A percentile compares a stretch with the other conserved stretches of the same genome.
Evolutionary conservation across 2,329 filamentous ascomycete genomes (phyloP).

Genomic region (Diplodia intermedia): DNA sequence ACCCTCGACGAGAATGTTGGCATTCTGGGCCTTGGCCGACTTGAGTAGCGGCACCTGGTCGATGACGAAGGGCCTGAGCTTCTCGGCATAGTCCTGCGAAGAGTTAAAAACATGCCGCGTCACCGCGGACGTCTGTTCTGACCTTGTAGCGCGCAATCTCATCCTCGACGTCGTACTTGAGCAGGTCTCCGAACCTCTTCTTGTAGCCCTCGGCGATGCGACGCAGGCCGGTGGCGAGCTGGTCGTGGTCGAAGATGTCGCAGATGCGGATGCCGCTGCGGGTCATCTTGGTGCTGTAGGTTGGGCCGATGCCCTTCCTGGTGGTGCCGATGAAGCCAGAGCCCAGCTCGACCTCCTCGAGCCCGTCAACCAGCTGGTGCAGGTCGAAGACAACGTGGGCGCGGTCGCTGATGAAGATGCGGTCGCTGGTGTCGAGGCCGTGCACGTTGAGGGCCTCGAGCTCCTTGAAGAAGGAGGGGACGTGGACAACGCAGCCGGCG

Average conservation of each 20-base stretch:
- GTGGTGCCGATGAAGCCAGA: slow-evolving; percentile 59
- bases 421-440: slow-evolving; percentile 63
- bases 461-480: slow-evolving; percentile 72
- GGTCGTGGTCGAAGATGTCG: slow-evolving; percentile 70
- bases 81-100: slow-evolving; percentile 58
- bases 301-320: slow-evolving; percentile 61
- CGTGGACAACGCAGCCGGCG: slow-evolving; percentile 67
- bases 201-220: slow-evolving; percentile 67
- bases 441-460: slow-evolving; percentile 66
- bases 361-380: slow-evolving; percentile 71
- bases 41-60: slow-evolving; percentile 72
- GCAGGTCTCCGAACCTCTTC: slow-evolving; percentile 71
- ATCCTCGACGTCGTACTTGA: slow-evolving; percentile 72
- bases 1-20: slow-evolving; percentile 71
- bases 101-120: neutral
- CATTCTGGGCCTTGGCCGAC: slow-evolving; percentile 64
- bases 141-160: slow-evolving; percentile 69
- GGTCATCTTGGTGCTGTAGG: slow-evolving; percentile 68
- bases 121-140: slow-evolving; percentile 31
- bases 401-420: slow-evolving; percentile 69
- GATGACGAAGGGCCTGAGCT: slow-evolving; percentile 67
- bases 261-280: slow-evolving; percentile 70
- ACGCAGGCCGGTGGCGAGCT: slow-evolving; percentile 72
- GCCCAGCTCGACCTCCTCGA: slow-evolving; percentile 65
- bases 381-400: slow-evolving; percentile 70